A percentile compares a stretch with the other conserved stretches of the same genome.
phyloP scores from a whole-genome alignment of 306 rosid species.

The Pueraria montana region DNA sequence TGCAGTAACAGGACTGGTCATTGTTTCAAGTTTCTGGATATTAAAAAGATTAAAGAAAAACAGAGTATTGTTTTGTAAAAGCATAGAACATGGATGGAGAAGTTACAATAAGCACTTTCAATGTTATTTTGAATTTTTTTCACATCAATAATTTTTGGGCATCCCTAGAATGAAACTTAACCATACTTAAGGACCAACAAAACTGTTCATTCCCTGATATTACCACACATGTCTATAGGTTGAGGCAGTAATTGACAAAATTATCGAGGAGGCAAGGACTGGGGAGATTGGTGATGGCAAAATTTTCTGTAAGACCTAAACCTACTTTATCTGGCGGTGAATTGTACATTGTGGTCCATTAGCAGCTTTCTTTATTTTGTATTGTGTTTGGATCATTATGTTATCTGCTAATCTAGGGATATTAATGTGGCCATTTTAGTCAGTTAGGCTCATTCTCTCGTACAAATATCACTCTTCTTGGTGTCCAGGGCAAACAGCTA shows the following conservation, averaged over 20 bases:
- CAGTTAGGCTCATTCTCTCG: background rate
- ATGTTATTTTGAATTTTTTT: constrained; percentile 23
- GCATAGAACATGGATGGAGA: background rate
- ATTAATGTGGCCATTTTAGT: constrained; percentile 2
- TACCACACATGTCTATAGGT: constrained; percentile 58
- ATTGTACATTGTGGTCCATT: constrained; percentile 23
- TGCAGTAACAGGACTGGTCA: constrained; percentile 6
- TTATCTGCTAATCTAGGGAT: constrained; percentile 15
- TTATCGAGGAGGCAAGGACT: constrained; percentile 82
- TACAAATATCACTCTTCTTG: constrained; percentile 15
- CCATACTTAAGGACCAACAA: constrained; percentile 5
- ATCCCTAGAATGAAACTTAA: background rate
- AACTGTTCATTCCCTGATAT: constrained; percentile 39
- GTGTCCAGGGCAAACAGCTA: background rate
- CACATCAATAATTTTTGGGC: constrained; percentile 12
- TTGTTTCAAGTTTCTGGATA: constrained; percentile 8
- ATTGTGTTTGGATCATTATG: constrained; percentile 23
- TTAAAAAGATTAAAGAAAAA: background rate
- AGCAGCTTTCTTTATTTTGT: constrained; percentile 22
- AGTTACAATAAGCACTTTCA: constrained; percentile 15
- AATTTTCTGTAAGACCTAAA: constrained; percentile 76
- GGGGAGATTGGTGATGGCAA: constrained; percentile 99
- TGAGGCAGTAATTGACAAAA: constrained; percentile 76
- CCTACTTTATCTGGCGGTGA: constrained; percentile 25
- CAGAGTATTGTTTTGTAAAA: background rate